Base-by-base conservation (phyloP, 441 rosid genomes). In the Dalechampia spathulata region DNA sequence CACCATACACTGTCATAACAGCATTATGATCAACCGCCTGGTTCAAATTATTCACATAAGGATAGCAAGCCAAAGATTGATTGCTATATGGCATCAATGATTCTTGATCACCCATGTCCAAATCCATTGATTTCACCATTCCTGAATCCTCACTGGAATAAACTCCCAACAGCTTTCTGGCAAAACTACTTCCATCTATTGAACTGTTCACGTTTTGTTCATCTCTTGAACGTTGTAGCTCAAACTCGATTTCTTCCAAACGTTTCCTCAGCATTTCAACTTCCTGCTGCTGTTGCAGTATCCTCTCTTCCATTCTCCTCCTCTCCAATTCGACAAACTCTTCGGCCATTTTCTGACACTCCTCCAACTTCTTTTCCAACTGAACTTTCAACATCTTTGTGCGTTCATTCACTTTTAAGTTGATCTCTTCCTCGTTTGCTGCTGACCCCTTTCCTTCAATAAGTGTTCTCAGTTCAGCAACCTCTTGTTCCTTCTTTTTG, bases 101-200 rank as follows among this genome's bases (percentile, higher is more conserved):
- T 51, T 92, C 97, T 45, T 79, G 69, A 57, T 87, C 99, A 55
- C 90, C 81, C 89, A 73, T 89, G 77, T 89, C 99, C 62, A 92
- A 66, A 49, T 89, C 97, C 97, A 92, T 92, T 16, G 99, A 92
- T 71, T 86, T 92, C 32, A 89, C 99, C 99, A 89, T 92, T 58
- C 86, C 86, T 11, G 81, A 84, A 48, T 82, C 96, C 53, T 87
- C 99, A 64, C 81, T 92, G 48, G 75, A 78, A 68, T 71, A 80
- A 25, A 70, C 74, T 46, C 79, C 76, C 75, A 72, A 3, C 41
- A 92, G 67, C 78, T 84, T 86, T 70, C 72, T 79, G 9, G 89
- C 91, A 75, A 92, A 86, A 65, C 78, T 80, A 64, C 86, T 74
- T 21, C 79, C 83, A 46, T 82, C 92, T 41, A 36, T 71, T 22